phyloP scores from a whole-genome alignment of 2,329 filamentous ascomycete species.

The Calonectria crousiana region DNA sequence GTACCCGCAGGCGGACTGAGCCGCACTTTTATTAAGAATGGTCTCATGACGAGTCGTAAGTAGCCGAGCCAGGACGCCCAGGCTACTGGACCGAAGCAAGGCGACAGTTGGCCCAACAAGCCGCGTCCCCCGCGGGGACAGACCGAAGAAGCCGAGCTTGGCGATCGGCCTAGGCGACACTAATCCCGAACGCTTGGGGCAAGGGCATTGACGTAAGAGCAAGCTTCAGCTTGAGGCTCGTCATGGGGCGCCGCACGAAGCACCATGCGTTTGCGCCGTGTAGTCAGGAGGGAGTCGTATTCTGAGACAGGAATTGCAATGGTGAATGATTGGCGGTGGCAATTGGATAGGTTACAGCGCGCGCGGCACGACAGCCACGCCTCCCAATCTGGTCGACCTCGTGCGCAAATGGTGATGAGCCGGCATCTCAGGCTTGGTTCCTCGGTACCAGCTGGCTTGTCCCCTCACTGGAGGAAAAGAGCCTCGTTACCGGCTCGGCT shows the following conservation, averaged over 20 bases:
- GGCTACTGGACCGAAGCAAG: slow-evolving; percentile 42
- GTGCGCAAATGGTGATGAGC: background rate
- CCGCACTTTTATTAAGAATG: background rate
- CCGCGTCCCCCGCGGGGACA: slow-evolving; percentile 27
- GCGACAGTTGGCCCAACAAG: slow-evolving; percentile 35
- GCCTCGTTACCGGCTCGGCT: slow-evolving; percentile 33
- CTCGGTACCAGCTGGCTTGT: slow-evolving; percentile 33
- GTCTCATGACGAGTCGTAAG: background rate
- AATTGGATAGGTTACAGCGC: background rate
- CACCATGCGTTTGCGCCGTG: background rate
- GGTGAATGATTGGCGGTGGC: background rate
- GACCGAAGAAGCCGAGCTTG: slow-evolving; percentile 37
- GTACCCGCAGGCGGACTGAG: background rate
- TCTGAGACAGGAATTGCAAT: background rate
- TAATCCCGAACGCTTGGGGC: slow-evolving; percentile 38
- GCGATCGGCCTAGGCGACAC: slow-evolving; percentile 32
- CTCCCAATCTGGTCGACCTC: background rate
- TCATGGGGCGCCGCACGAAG: background rate
- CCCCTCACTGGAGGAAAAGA: slow-evolving; percentile 11
- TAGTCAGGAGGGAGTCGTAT: background rate
- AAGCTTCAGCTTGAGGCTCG: slow-evolving; percentile 7
- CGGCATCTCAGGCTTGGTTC: slow-evolving; percentile 8
- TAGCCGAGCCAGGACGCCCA: background rate
- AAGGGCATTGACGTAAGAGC: slow-evolving; percentile 36
- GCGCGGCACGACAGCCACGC: background rate